Evolutionary conservation across 1,284 basidiomycete genomes (phyloP).

Genomic region (Apiotrichum laibachii): DNA sequence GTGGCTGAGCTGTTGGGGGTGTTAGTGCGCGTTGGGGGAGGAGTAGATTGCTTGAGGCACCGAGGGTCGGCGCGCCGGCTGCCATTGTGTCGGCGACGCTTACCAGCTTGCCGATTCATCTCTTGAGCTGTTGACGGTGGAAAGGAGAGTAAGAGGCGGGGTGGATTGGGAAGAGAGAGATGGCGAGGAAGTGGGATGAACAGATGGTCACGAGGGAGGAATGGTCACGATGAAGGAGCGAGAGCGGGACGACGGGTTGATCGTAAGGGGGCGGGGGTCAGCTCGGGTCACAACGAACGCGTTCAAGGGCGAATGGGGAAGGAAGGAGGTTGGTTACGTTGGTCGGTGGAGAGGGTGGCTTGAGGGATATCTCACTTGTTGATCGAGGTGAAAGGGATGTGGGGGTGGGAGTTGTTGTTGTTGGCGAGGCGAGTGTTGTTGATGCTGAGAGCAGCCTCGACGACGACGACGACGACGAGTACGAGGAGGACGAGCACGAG

Average conservation of each 20-base stretch:
- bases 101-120: conserved; percentile 26
- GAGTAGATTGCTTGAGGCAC: no score
- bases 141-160: background rate
- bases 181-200: background rate
- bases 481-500: background rate
- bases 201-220: background rate
- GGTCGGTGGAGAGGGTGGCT: background rate
- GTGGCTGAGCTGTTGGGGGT: conserved; percentile 15
- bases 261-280: background rate
- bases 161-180: background rate
- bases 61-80: no score
- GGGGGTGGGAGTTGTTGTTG: background rate
- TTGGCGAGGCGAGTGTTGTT: background rate
- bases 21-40: background rate
- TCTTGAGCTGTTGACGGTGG: background rate
- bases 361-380: conserved; percentile 5
- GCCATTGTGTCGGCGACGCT: background rate
- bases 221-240: background rate
- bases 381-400: background rate
- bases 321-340: background rate
- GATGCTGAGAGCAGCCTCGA: conserved; percentile 2
- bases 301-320: background rate
- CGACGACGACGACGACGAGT: conserved; percentile 3
- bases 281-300: background rate
- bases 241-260: background rate